Conservation (phyloP, 179 eudicot species). For the Patellifolia procumbens region DNA sequence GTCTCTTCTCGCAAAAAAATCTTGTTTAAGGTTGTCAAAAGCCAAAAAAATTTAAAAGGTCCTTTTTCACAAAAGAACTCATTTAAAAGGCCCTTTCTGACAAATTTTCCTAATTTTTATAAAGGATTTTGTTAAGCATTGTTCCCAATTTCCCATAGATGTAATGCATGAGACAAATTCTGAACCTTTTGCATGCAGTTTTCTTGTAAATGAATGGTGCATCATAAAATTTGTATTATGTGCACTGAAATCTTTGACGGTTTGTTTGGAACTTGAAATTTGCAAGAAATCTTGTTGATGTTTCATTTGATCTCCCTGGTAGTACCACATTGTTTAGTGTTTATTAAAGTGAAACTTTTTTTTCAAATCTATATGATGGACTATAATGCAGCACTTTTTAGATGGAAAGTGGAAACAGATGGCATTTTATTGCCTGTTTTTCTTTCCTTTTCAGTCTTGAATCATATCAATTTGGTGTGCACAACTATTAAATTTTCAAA, state of each 20-base stretch:
- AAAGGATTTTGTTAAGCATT: neutral
- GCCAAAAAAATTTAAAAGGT: too few relatives aligned
- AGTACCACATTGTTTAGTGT: too few relatives aligned
- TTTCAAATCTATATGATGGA: neutral
- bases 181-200: neutral
- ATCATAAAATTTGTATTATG: neutral
- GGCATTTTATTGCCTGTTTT: neutral
- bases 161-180: neutral
- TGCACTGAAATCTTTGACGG: neutral
- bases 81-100: too few relatives aligned
- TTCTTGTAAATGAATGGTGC: neutral
- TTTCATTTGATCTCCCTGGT: neutral
- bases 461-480: neutral
- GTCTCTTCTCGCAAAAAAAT: too few relatives aligned
- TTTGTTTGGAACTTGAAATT: neutral
- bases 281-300: neutral
- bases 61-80: too few relatives aligned
- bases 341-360: neutral
- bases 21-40: too few relatives aligned
- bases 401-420: neutral
- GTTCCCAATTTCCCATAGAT: neutral
- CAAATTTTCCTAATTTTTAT: too few relatives aligned
- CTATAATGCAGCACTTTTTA: constrained; percentile 15
- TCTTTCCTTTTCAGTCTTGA: neutral
- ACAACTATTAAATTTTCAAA: neutral